Percentiles rank a stretch among this genome's conserved stretches.
phyloP scores from a whole-genome alignment of 2,329 filamentous ascomycete species.

The Ophioceras dolichostomum region DNA sequence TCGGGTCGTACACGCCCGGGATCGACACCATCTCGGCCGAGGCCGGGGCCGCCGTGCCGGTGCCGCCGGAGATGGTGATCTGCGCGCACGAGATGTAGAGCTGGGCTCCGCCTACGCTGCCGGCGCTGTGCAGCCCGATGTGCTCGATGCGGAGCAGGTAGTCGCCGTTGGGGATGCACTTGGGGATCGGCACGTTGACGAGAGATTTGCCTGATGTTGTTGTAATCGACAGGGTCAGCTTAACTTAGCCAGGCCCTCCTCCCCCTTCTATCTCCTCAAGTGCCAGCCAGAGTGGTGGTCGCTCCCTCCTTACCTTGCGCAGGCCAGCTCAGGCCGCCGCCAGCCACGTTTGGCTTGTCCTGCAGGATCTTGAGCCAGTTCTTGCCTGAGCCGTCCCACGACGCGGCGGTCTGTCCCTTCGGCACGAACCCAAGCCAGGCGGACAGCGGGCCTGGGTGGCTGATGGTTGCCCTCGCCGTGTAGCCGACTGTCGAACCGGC shows the following conservation, averaged over 20 bases:
- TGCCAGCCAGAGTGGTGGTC: too few species aligned
- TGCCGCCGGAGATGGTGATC: conserved; percentile 14
- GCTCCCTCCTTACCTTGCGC: conserved; percentile 21
- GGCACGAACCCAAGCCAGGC: conserved; percentile 28
- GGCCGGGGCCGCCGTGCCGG: conserved; percentile 10
- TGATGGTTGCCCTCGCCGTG: conserved; percentile 23
- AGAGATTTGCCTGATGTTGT: conserved; percentile 10
- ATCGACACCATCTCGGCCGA: conserved; percentile 12
- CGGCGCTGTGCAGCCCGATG: conserved; percentile 19
- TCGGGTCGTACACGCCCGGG: conserved; percentile 16
- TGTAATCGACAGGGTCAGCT: not conserved
- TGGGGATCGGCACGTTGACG: conserved; percentile 17
- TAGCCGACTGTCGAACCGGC: conserved; percentile 30
- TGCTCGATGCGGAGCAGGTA: conserved; percentile 24
- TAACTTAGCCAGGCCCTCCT: too few species aligned
- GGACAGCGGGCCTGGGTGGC: conserved; percentile 24
- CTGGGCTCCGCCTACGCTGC: conserved; percentile 18
- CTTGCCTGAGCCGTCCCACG: conserved; percentile 23
- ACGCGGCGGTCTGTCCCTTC: conserved; percentile 19
- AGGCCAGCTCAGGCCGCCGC: conserved; percentile 23
- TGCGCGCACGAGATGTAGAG: conserved; percentile 19
- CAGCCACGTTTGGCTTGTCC: conserved; percentile 21
- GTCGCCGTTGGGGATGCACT: conserved; percentile 18
- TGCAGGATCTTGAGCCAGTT: conserved; percentile 31
- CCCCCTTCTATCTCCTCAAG: too few species aligned